A percentile compares a stretch with the other conserved stretches of the same genome.
These are phyloP conservation scores for Picochlorum sp. DNA, from an alignment of 139 green algal genomes.

Conservation along the genomic window DNA sequence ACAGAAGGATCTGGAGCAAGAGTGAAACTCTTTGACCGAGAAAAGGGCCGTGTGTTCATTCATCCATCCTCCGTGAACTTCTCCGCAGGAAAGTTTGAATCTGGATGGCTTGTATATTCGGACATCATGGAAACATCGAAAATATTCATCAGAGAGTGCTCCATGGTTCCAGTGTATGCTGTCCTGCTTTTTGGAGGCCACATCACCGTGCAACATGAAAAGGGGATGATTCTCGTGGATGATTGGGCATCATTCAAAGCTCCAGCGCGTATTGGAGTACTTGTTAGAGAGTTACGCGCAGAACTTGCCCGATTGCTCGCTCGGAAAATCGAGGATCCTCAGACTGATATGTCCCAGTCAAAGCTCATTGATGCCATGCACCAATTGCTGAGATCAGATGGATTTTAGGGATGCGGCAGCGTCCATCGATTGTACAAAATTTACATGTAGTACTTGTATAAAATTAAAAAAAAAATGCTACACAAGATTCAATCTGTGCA, in stretches of 20 bases:
- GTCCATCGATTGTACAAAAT: too few species aligned
- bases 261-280: constrained; percentile 44
- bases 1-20: constrained; percentile 35
- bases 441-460: too few species aligned
- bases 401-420: constrained; percentile 37
- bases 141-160: constrained; percentile 58
- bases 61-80: constrained; percentile 87
- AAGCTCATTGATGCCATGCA: constrained; percentile 45
- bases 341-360: constrained; percentile 41
- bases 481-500: too few species aligned
- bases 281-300: constrained; percentile 63
- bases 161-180: constrained; percentile 73
- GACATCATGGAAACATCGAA: constrained; percentile 70
- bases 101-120: constrained; percentile 77
- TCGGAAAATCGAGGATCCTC: constrained; percentile 58
- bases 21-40: constrained; percentile 48
- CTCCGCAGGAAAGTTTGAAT: constrained; percentile 40
- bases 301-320: constrained; percentile 58
- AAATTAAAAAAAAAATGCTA: too few species aligned
- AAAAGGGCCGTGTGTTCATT: constrained; percentile 72
- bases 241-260: constrained; percentile 61
- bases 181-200: constrained; percentile 79
- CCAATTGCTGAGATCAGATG: constrained; percentile 58
- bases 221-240: constrained; percentile 45
- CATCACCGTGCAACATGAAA: constrained; percentile 41